These are phyloP conservation scores for Citrus mangshanensis DNA, from an alignment of 345 rosid genomes.

Conservation along the genomic window DNA sequence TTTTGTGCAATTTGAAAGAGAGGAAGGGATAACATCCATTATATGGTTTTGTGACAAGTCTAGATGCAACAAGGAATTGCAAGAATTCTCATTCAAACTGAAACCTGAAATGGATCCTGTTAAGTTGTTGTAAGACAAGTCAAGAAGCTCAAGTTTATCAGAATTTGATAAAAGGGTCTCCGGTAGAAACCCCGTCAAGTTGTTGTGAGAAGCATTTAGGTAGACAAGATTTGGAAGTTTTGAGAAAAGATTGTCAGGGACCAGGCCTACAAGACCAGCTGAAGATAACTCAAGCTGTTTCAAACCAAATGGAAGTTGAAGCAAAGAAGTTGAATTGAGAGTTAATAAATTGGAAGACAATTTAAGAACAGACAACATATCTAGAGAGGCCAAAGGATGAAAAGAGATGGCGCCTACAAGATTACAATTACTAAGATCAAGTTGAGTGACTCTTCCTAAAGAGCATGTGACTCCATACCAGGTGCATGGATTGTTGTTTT, in stretches of 20 bases:
- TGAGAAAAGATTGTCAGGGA: constrained; percentile 62
- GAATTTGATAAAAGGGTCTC: constrained; percentile 44
- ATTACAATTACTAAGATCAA: constrained; percentile 56
- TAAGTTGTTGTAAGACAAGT: constrained; percentile 80
- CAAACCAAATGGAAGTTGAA: constrained; percentile 63
- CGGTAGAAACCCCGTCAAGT: constrained; percentile 66
- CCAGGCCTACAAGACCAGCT: constrained; percentile 55
- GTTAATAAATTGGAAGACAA: constrained; percentile 56
- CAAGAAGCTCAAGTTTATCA: constrained; percentile 68
- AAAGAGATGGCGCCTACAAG: constrained; percentile 61
- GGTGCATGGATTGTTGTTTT: constrained; percentile 43
- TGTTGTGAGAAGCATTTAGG: constrained; percentile 56
- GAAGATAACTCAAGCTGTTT: constrained; percentile 66
- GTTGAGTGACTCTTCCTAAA: constrained; percentile 56
- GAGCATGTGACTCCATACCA: constrained; percentile 82
- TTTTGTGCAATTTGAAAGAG: constrained; percentile 73
- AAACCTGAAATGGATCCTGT: constrained; percentile 75
- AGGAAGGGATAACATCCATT: constrained; percentile 49
- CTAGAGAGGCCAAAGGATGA: constrained; percentile 54
- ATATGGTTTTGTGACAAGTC: constrained; percentile 71
- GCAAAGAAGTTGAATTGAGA: constrained; percentile 65
- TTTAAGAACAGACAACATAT: constrained; percentile 56
- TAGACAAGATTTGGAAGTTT: constrained; percentile 52
- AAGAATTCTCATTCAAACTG: constrained; percentile 43
- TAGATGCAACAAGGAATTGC: constrained; percentile 57